Evolutionary conservation across 1,284 basidiomycete genomes (phyloP).

Genomic region (Boletellus deceptivus): DNA sequence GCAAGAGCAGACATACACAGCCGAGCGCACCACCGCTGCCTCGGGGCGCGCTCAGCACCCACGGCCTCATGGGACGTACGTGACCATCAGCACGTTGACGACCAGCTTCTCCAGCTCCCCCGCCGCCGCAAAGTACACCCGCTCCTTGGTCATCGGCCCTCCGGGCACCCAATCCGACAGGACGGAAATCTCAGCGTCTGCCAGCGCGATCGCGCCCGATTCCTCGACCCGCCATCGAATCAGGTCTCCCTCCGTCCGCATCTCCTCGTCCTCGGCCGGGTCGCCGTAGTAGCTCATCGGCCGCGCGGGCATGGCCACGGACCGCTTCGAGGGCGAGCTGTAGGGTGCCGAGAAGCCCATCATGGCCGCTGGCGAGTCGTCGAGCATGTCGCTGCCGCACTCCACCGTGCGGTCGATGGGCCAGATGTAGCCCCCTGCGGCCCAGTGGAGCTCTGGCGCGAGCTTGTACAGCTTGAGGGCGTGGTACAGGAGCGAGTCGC

Average conservation of each 20-base stretch:
- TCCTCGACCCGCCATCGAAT: conserved; percentile 58
- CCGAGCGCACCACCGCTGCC: too few relatives aligned
- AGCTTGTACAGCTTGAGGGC: conserved; percentile 75
- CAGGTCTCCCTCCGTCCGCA: conserved; percentile 37
- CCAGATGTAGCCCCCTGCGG: conserved; percentile 79
- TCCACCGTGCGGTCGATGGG: conserved; percentile 68
- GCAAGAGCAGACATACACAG: too few relatives aligned
- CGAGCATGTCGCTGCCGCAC: conserved; percentile 46
- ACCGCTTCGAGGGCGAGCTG: conserved; percentile 32
- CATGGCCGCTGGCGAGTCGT: conserved; percentile 35
- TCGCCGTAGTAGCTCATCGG: conserved; percentile 43
- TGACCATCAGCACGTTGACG: conserved; percentile 69
- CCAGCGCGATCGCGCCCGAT: conserved; percentile 63
- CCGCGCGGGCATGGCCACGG: conserved; percentile 27
- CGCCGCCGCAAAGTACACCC: conserved; percentile 64
- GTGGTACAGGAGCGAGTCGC: conserved; percentile 71
- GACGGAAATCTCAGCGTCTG: conserved; percentile 60
- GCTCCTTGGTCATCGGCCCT: conserved; percentile 57
- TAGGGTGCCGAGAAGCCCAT: conserved; percentile 32
- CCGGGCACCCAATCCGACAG: conserved; percentile 52
- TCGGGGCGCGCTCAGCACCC: too few relatives aligned
- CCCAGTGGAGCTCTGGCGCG: conserved; percentile 70
- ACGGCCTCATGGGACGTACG: conserved; percentile 46
- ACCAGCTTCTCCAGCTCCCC: conserved; percentile 70
- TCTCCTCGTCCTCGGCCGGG: conserved; percentile 41